Evolutionary conservation across 352 stramenopile genomes (phyloP), one percentile per base, ranked within the genome.

Genomic region (Pythium plurisporium): DNA sequence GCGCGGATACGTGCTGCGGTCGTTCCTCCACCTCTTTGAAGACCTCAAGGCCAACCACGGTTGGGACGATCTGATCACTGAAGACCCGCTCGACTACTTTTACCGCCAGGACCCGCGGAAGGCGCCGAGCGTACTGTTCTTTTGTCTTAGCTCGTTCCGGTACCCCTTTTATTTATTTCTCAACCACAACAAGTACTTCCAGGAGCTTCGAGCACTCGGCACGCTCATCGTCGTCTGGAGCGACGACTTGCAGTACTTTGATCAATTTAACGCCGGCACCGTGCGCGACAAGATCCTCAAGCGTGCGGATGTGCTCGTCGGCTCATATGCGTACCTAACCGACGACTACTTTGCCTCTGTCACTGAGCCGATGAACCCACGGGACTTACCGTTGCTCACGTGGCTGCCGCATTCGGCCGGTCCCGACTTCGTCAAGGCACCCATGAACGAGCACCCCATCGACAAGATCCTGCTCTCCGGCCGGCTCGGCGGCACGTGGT

Each of bases 181-280:
- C 43, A 50, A 82, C 23, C 69, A 87, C 63, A 79, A 63, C 41
- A 60, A 63, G 19, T 88, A 89, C 55, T 91, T 91, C 51, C 76
- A 85, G 23, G 70, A 88, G 40, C 52, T 91, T 33, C 76, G 82
- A 6, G 64, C 67, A 19, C 64, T 84, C n/a, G 82, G 82, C 22
- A 89, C 76, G 40, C 67, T 91, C 11, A 70, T 91, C 33, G 65
- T 83, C 10, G 68, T 90, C 17, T 91, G 82, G 82, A 91, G 82
- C 59, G 82, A 90, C 53, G 82, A 91, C 43, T 56, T 90, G 55
- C 79, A 87, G 49, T 87, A 90, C 55, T 90, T 83, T 52, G 80
- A 91, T 65, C 82, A 89, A 69, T 86, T 89, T 47, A 67, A 87
- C 55, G 74, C 79, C 12, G 64, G 76, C 29, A 38, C 67, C 19